Conservation (phyloP, 2,329 filamentous ascomycete genomes). For the Eutypella sp. region DNA sequence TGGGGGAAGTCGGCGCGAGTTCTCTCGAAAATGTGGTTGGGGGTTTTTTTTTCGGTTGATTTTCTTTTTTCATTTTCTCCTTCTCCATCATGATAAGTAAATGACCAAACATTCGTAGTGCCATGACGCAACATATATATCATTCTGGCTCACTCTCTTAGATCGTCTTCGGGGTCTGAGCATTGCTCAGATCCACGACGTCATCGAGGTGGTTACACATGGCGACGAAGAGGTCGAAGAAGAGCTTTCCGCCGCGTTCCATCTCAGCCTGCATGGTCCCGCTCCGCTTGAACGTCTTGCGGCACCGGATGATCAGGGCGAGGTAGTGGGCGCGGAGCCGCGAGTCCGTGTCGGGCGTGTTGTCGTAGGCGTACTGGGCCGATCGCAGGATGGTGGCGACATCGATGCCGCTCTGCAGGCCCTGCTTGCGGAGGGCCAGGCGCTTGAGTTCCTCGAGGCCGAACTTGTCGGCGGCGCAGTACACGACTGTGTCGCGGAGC, state of each 20-base stretch:
- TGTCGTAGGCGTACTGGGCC: constrained; percentile 90
- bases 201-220: constrained; percentile 99
- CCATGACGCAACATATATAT: not conserved
- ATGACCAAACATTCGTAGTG: not conserved
- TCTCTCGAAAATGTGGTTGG: too few species aligned
- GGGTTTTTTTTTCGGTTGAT: too few species aligned
- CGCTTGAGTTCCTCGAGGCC: constrained; percentile 89
- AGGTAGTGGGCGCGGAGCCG: constrained; percentile 94
- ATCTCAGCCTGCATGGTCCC: constrained; percentile 99
- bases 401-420: constrained; percentile 86
- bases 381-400: constrained; percentile 87
- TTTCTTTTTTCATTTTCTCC: too few species aligned
- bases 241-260: constrained; percentile 90
- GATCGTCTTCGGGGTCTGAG: constrained; percentile 53
- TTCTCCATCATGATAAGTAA: constrained; percentile 4
- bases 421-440: constrained; percentile 89
- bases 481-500: constrained; percentile 88
- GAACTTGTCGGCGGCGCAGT: constrained; percentile 88
- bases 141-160: constrained; percentile 28
- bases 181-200: constrained; percentile 79
- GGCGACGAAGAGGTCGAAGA: constrained; percentile 97
- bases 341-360: constrained; percentile 90
- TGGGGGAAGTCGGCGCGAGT: too few species aligned
- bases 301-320: constrained; percentile 93
- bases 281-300: constrained; percentile 96